Percentiles rank a stretch among this genome's conserved stretches.
Conservation (phyloP, 2,329 filamentous ascomycete species). For the Colletotrichum sp. region DNA sequence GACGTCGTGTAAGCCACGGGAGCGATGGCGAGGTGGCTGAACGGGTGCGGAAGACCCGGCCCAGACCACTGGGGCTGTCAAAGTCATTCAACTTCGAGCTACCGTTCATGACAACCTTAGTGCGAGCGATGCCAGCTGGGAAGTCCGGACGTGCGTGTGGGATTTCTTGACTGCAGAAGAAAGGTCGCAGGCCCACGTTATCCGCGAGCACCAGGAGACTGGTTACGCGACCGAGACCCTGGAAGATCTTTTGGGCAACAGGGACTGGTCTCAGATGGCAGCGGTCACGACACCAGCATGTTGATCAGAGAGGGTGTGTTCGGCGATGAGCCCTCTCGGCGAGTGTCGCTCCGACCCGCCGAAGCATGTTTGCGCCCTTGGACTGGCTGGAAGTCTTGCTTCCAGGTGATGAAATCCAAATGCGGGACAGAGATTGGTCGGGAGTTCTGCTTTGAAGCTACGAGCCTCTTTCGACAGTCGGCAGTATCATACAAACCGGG, state of each 20-base stretch:
- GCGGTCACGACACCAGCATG: neutral
- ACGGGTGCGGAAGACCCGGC: constrained; percentile 8
- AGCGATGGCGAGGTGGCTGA: neutral
- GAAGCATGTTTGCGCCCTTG: neutral
- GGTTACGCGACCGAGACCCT: neutral
- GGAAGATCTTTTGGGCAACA: neutral
- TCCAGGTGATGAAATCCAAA: neutral
- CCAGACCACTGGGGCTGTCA: neutral
- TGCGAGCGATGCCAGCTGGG: neutral
- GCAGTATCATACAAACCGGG: neutral
- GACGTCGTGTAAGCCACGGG: constrained; percentile 12
- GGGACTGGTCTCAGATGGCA: neutral
- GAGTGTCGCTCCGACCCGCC: neutral
- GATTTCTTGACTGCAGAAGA: neutral
- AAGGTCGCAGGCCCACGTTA: neutral
- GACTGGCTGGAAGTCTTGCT: neutral
- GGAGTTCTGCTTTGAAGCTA: neutral
- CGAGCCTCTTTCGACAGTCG: neutral
- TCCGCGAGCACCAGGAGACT: neutral
- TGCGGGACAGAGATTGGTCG: neutral
- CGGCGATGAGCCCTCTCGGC: neutral
- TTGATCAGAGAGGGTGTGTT: neutral
- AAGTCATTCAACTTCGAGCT: neutral
- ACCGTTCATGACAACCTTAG: neutral
- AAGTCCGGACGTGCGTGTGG: neutral